Evolutionary conservation across 2,329 filamentous ascomycete genomes (phyloP).

Genomic region (Epicoccum nigrum): DNA sequence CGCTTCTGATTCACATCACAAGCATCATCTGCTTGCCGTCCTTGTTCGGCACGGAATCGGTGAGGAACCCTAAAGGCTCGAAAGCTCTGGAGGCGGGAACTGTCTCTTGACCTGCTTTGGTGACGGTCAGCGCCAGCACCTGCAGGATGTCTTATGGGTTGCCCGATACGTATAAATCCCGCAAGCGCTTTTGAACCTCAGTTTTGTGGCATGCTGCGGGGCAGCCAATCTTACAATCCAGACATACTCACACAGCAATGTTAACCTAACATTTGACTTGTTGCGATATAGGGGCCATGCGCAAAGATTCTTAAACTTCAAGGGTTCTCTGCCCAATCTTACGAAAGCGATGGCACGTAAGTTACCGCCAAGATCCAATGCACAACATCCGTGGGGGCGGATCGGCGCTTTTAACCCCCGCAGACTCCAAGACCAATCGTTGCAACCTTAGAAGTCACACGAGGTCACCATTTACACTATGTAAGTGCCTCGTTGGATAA

Average conservation of each 20-base stretch:
- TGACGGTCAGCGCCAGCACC: conserved; percentile 6
- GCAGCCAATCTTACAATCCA: conserved; percentile 2
- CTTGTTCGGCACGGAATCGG: background rate
- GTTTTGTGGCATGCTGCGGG: conserved; percentile 5
- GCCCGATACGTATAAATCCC: conserved; percentile 27
- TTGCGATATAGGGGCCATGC: too few species aligned
- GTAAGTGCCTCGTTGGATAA: too few species aligned
- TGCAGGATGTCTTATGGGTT: conserved; percentile 15
- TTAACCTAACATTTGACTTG: too few species aligned
- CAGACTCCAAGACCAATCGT: background rate
- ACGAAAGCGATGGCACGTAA: conserved; percentile 15
- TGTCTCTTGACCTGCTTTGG: conserved; percentile 14
- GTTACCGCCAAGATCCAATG: conserved; percentile 24
- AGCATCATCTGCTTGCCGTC: background rate
- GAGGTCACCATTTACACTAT: background rate
- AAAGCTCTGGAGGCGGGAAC: conserved; percentile 11
- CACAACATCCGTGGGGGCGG: conserved; percentile 4
- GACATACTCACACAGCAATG: background rate
- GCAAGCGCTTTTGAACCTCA: conserved; percentile 14
- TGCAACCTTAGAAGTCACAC: background rate
- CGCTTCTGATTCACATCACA: background rate
- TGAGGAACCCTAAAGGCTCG: background rate
- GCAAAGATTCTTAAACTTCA: too few species aligned
- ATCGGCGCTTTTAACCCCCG: conserved; percentile 10
- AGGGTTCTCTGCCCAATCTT: background rate